Conservation (phyloP, 2,329 filamentous ascomycete species). For the Fusarium guadeloupense region DNA sequence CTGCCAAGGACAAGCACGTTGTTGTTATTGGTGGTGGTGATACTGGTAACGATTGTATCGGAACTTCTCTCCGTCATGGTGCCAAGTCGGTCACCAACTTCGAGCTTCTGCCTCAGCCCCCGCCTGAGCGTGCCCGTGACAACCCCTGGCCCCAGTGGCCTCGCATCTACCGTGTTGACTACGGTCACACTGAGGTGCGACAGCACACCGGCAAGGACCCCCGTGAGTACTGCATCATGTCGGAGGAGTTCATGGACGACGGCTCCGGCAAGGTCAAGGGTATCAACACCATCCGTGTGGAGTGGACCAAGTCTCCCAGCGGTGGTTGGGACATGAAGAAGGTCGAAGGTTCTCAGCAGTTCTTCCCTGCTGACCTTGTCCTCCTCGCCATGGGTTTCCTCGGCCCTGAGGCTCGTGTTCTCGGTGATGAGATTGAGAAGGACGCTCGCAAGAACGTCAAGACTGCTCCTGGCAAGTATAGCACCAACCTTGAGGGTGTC, state of each 20-base stretch:
- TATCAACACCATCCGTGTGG: constrained; percentile 94
- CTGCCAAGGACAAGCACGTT: constrained; percentile 94
- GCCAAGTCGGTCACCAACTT: constrained; percentile 98
- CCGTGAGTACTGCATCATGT: constrained; percentile 98
- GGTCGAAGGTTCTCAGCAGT: constrained; percentile 89
- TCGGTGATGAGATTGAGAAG: constrained; percentile 89
- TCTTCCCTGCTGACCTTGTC: constrained; percentile 95
- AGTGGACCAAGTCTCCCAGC: constrained; percentile 90
- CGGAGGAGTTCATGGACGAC: constrained; percentile 93
- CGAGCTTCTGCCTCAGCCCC: constrained; percentile 91
- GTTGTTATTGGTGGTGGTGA: constrained; percentile 98
- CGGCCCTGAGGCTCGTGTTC: constrained; percentile 87
- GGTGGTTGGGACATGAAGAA: constrained; percentile 99
- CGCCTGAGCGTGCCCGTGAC: constrained; percentile 86
- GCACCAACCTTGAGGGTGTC: constrained; percentile 86
- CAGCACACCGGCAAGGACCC: constrained; percentile 96
- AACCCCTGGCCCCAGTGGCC: constrained; percentile 99
- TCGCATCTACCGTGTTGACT: constrained; percentile 97
- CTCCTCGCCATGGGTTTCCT: constrained; percentile 97
- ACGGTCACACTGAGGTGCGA: constrained; percentile 94
- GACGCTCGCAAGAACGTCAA: constrained; percentile 96
- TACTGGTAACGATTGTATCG: constrained; percentile 97
- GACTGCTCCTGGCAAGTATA: constrained; percentile 87
- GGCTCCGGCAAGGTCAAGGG: constrained; percentile 89
- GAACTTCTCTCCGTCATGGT: constrained; percentile 93